Conservation (phyloP, 176 grass and related monocot species). For the Hordeum marinum region DNA sequence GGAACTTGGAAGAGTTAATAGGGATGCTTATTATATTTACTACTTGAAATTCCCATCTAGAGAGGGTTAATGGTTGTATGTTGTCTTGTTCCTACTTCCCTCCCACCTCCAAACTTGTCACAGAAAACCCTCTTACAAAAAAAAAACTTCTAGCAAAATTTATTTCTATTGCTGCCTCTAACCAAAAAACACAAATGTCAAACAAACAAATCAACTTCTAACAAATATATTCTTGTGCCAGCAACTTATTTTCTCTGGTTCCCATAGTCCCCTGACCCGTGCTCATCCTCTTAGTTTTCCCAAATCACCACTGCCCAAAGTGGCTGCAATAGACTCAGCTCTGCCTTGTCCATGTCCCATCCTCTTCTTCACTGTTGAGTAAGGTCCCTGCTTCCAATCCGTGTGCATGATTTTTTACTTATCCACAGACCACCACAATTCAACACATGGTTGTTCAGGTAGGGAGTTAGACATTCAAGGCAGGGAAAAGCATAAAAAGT, state of each 20-base stretch:
- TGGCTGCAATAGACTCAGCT: neutral
- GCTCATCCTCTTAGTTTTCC: neutral
- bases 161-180: neutral
- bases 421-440: neutral
- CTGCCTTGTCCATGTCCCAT: neutral
- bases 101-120: neutral
- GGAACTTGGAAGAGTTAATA: neutral
- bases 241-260: neutral
- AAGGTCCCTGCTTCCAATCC: neutral
- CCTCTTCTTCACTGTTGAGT: neutral
- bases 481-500: slow-evolving; percentile 4
- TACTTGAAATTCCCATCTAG: neutral
- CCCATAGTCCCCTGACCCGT: neutral
- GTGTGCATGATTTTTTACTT: neutral
- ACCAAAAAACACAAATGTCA: neutral
- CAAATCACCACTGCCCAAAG: neutral
- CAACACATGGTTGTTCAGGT: neutral
- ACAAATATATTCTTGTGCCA: neutral
- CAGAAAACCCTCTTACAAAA: neutral
- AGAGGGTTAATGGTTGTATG: neutral
- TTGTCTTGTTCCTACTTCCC: neutral
- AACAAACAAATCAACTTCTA: neutral
- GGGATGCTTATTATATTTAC: slow-evolving; percentile 3
- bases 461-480: neutral
- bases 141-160: neutral